These are phyloP conservation scores for Paramecium tetraurelia DNA, from an alignment of 73 alveolate genomes.

Conservation along the genomic window DNA sequence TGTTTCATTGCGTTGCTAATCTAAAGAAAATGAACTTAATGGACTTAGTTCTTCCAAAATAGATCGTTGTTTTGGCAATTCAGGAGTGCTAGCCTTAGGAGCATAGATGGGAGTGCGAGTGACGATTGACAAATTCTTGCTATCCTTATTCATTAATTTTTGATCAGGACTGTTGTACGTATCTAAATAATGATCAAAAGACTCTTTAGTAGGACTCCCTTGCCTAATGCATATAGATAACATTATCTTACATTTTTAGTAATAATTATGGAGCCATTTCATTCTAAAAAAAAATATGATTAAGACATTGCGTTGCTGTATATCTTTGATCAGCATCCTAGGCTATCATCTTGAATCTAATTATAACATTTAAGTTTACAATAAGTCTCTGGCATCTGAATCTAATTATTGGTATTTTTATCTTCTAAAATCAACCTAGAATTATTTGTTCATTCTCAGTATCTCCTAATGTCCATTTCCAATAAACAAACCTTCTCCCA, in stretches of 20 bases:
- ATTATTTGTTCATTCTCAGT: not conserved
- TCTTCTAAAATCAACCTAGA: not conserved
- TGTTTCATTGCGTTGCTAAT: not conserved
- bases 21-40: slow-evolving; percentile 7
- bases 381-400: slow-evolving; percentile 36
- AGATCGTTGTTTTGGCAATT: not conserved
- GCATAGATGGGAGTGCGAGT: slow-evolving; percentile 50
- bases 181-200: not conserved
- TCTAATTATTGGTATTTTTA: not conserved
- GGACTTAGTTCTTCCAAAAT: not conserved
- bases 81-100: not conserved
- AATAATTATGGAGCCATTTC: not conserved
- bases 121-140: not conserved
- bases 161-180: not conserved
- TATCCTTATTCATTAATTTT: not conserved
- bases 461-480: slow-evolving; percentile 37
- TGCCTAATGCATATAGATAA: not conserved
- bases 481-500: slow-evolving; percentile 26
- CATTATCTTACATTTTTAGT: not conserved
- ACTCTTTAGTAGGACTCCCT: not conserved
- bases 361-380: not conserved
- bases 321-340: not conserved
- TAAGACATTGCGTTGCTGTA: not conserved
- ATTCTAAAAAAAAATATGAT: not conserved
- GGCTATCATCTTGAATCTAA: not conserved